Conservation (phyloP, 495 filamentous ascomycete genomes). For the Achaetomiella virescens region DNA sequence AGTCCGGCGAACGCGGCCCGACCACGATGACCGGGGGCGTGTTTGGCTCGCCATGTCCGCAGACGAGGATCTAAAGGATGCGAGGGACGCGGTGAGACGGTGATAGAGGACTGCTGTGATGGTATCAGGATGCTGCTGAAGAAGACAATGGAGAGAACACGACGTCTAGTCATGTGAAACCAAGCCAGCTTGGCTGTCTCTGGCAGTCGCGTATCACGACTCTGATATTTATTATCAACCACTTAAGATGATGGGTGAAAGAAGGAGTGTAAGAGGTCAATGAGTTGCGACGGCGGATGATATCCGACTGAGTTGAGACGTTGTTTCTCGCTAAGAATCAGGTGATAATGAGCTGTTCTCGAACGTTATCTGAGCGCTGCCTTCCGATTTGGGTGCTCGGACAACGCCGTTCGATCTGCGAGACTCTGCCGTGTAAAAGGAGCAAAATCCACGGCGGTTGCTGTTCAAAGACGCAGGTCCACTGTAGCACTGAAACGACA, state of each 20-base stretch:
- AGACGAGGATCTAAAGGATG: not conserved
- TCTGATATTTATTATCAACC: not conserved
- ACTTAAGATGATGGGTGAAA: not conserved
- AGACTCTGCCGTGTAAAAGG: no score
- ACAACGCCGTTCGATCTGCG: not conserved
- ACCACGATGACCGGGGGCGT: slow-evolving; percentile 39
- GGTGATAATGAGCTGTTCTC: slow-evolving; percentile 6
- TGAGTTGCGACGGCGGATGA: not conserved
- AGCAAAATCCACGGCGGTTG: no score
- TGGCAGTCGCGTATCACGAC: not conserved
- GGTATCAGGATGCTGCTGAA: slow-evolving; percentile 14
- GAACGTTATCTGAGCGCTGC: slow-evolving; percentile 5
- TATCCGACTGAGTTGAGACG: not conserved
- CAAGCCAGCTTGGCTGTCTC: not conserved
- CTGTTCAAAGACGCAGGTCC: no score
- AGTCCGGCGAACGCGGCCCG: slow-evolving; percentile 50
- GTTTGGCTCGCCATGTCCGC: not conserved
- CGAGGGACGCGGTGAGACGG: not conserved
- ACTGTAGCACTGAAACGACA: no score
- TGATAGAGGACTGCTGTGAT: slow-evolving; percentile 14
- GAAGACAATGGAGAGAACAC: slow-evolving; percentile 5
- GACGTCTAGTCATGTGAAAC: slow-evolving; percentile 14
- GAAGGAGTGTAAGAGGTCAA: not conserved
- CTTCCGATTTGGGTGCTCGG: not conserved
- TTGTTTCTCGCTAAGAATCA: no score